Percentiles rank a stretch among this genome's conserved stretches.
These are phyloP conservation scores for Cicer arietinum DNA, from an alignment of 306 rosid genomes.

Conservation along the genomic window DNA sequence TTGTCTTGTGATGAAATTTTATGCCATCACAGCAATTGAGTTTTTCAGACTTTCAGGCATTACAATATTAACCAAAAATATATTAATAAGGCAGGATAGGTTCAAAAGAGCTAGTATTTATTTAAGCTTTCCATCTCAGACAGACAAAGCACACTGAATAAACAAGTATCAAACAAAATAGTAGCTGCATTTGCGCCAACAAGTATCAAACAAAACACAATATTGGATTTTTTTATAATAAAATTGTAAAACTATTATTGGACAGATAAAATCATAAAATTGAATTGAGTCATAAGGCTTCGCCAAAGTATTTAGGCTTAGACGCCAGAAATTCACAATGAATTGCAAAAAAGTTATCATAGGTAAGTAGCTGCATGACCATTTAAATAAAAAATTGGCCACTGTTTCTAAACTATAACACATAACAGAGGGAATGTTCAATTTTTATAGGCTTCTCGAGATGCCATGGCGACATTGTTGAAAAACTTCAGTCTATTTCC, in stretches of 20 bases:
- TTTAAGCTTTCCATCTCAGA: not conserved
- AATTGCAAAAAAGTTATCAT: not conserved
- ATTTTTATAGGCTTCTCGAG: no score
- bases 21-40: not conserved
- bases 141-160: not conserved
- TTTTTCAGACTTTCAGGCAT: slow-evolving; percentile 1
- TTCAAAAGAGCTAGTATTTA: slow-evolving; percentile 2
- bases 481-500: slow-evolving; percentile 7
- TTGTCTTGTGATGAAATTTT: not conserved
- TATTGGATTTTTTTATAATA: not conserved
- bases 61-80: not conserved
- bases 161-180: not conserved
- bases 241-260: slow-evolving; percentile 3
- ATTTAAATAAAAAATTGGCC: not conserved
- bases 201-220: slow-evolving; percentile 23
- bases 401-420: not conserved
- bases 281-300: not conserved
- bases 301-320: not conserved
- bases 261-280: not conserved
- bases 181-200: not conserved
- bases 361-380: not conserved
- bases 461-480: not conserved
- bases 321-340: not conserved
- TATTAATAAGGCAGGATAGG: slow-evolving; percentile 21
- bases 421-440: no score